Base-by-base conservation (phyloP, 129 eudicot species). In the Lonicera japonica region DNA sequence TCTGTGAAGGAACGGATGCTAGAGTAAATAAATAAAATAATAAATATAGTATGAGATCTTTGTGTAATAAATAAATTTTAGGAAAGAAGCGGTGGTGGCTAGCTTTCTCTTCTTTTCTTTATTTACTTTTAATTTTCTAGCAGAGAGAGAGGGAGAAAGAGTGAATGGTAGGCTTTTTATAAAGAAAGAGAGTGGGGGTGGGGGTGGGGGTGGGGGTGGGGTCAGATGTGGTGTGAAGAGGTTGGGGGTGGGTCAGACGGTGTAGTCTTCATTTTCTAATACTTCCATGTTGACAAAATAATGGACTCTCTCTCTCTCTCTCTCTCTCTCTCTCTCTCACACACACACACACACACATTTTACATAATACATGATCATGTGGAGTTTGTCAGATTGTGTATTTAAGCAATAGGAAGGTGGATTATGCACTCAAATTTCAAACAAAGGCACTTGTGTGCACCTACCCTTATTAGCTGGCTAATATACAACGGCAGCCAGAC, bases 231-330 rank as follows among this genome's bases (percentile, higher is more conserved):
- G 80, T 41, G 67, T 73, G 88, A 29, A 29, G 76, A 47, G 72
- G 61, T 52, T 48, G 21, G 38, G n/a, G 63, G 54, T 50, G 21
- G 40, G 36, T 29, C 36, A 73, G 84, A 74, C 67, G 50, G 36
- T 70, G 86, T 88, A 86, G 87, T 75, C 69, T 83, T 87, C 56
- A 60, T 60, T 74, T 79, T 77, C 82, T 71, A 69, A 56, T 75
- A 72, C 75, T 75, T 79, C 79, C 89, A 80, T 88, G 89, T 84
- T 92, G 86, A 84, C 89, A 84, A 80, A 72, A 80, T 82, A 77
- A 84, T 84, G 96, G 67, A 75, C 84, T n/a, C n/a, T n/a, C 68
- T 83, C 88, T 85, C 73, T 85, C 72, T 59, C 45, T 67, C 39
- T 54, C 81, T 78, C 86, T 74, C 73, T 69, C 81, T 81, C 84